Evolutionary conservation across 83 land plant species (phyloP), one percentile per base, ranked within the genome.

Genomic region (Picea abies): DNA sequence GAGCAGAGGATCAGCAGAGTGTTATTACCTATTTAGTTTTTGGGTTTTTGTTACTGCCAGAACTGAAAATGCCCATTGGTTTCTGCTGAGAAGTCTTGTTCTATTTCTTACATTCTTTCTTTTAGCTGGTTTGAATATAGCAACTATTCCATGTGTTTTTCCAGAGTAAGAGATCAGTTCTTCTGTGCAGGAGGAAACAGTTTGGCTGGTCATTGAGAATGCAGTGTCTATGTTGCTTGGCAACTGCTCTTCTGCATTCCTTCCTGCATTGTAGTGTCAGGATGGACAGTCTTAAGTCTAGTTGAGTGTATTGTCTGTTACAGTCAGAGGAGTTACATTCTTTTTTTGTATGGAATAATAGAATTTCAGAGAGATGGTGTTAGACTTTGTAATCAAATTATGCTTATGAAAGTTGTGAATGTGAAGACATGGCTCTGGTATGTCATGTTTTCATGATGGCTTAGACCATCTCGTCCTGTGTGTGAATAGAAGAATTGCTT

Each of bases 181-280:
- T 78, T 58, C 79, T 78, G 79, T 78, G 79, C 79, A 78, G 79
- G 63, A 78, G 37, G 79, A 78, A 78, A 58, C 79, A 78, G 79
- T 78, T 58, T 78, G 79, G 63, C 63, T 78, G 63, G 63, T 58
- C 63, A 25, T 78, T 78, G 79, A 78, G 20, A 78, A 58, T 58
- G 79, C 79, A 78, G 37, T 78, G 62, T 58, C 79, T 78, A 4
- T 78, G 79, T 78, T 78, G 35, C 39, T 78, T 78, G 79, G 79
- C 79, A 78, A 78, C 39, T 78, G 79, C 79, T 78, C 79, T 78
- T 78, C 63, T 60, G 63, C 79, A 78, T 78, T 78, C 37, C 22
- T 60, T 58, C 63, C 79, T 58, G 26, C 61, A 12, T 78, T 78
- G 29, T 78, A 56, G 63, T 49, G 11, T 49, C 56, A 49, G 12